Evolutionary conservation across 2,329 filamentous ascomycete genomes (phyloP), one percentile per base, ranked within the genome.

Genomic region (Colletotrichum theobromicola): DNA sequence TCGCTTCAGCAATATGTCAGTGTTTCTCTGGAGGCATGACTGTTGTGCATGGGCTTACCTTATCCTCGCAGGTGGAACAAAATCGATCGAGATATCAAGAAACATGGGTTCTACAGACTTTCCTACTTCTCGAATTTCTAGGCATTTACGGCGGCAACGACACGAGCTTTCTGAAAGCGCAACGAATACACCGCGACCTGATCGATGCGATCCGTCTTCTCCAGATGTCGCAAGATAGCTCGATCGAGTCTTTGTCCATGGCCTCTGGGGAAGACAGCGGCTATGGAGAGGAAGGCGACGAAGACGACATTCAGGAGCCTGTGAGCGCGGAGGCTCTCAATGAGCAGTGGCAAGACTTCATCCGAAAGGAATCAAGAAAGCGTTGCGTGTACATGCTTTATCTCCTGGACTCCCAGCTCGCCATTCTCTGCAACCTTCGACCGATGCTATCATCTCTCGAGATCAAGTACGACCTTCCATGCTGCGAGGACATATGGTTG

Each of bases 311-410:
- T 12, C 62, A 67, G 1, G 62, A 71, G n/a, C 68, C 68, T 10
- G 68, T 67, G 18, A 67, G 62, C 26, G 61, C 50, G 9, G 68
- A 71, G 7, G 68, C 62, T 8, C 61, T 71, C 3, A 37, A 28
- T 2, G 62, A 67, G 5, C 68, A 71, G 21, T 71, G 62, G 68
- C 50, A 71, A 16, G 46, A 35, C 7, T 71, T 71, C 13, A 67
- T 71, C 28, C 42, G 64, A 2, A 71, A 67, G 28, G 68, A 71
- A 18, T 66, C 61, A 3, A 53, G 53, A 10, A 71, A 71, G 26
- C 68, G 68, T 18, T 71, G 68, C 15, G 68, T 71, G 18, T 71
- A 71, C 26, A 71, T 71, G 68, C 50, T 71, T 5, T 71, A 71
- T 28, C 68, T 71, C 12, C 68, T 71, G 9, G 68, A 71, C 13